Percentiles rank a stretch among this genome's conserved stretches.
Evolutionary conservation across 805 yeast species (phyloP).

Genomic region (Kluyveromyces nonfermentans): DNA sequence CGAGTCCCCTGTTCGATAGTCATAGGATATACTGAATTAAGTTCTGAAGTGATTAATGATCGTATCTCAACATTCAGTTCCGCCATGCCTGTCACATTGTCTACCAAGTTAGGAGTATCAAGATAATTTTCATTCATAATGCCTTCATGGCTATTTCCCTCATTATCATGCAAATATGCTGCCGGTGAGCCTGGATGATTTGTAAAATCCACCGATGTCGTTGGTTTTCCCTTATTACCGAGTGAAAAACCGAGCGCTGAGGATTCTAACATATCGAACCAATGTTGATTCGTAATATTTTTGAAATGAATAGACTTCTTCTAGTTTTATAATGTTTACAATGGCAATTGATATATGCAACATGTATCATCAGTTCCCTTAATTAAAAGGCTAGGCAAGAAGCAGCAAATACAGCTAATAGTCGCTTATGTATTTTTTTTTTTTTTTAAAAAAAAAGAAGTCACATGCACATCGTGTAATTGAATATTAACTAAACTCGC

Average conservation of each 20-base stretch:
- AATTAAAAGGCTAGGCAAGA: too few species aligned
- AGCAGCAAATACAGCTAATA: too few species aligned
- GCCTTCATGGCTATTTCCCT: neutral
- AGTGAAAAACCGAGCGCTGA: neutral
- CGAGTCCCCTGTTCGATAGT: neutral
- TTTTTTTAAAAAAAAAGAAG: too few species aligned
- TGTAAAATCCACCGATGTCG: constrained; percentile 10
- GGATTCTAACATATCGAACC: neutral
- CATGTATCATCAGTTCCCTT: too few species aligned
- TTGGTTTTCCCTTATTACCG: constrained; percentile 5
- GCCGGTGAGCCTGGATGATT: constrained; percentile 1
- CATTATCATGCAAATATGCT: neutral
- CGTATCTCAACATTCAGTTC: constrained; percentile 1
- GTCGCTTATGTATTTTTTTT: too few species aligned
- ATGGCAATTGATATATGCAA: too few species aligned
- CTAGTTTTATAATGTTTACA: neutral
- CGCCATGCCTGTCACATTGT: neutral
- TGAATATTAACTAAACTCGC: too few species aligned
- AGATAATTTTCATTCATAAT: neutral
- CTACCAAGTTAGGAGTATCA: neutral
- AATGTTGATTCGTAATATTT: too few species aligned
- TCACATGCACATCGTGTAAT: too few species aligned
- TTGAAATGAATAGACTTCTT: neutral
- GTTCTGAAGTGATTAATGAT: constrained; percentile 1
- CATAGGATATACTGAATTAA: constrained; percentile 1